Evolutionary conservation across 2,329 filamentous ascomycete species (phyloP).

Genomic region (Beauveria medogensis): DNA sequence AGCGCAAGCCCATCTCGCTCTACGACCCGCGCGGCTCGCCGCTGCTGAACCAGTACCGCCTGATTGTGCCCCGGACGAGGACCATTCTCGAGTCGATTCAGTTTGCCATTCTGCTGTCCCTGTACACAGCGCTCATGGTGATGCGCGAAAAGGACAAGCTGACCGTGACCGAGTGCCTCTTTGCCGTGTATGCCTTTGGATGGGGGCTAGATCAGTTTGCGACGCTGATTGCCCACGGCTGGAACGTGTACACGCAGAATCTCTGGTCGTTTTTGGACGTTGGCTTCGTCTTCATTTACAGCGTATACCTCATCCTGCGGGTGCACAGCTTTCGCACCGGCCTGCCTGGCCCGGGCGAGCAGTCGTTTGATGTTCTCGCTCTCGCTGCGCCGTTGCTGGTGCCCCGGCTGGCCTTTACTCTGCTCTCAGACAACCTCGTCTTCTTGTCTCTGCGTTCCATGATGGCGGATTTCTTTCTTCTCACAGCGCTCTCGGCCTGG

Average conservation of each 20-base stretch:
- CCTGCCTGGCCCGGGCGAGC: constrained; percentile 44
- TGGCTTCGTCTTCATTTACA: constrained; percentile 65
- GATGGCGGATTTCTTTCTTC: constrained; percentile 77
- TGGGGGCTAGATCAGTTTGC: constrained; percentile 75
- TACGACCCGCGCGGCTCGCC: constrained; percentile 72
- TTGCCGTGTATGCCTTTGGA: constrained; percentile 66
- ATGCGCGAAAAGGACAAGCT: constrained; percentile 51
- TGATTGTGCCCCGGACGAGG: constrained; percentile 72
- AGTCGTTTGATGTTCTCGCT: constrained; percentile 70
- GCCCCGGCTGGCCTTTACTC: constrained; percentile 71
- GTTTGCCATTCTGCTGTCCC: constrained; percentile 58
- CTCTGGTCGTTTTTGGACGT: constrained; percentile 84
- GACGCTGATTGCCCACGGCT: constrained; percentile 66
- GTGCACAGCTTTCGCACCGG: constrained; percentile 52
- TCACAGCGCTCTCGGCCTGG: constrained; percentile 70
- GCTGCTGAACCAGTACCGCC: constrained; percentile 73
- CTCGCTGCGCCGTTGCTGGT: constrained; percentile 71
- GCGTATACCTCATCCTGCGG: constrained; percentile 59
- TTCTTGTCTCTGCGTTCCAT: constrained; percentile 75
- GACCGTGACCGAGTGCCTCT: constrained; percentile 54
- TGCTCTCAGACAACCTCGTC: constrained; percentile 76
- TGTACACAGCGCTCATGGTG: constrained; percentile 69
- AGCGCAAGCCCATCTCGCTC: constrained; percentile 70
- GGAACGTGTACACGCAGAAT: constrained; percentile 79
- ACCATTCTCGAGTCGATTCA: constrained; percentile 68